Evolutionary conservation across 2,329 filamentous ascomycete species (phyloP).

Genomic region (Leptographium radiaticola): DNA sequence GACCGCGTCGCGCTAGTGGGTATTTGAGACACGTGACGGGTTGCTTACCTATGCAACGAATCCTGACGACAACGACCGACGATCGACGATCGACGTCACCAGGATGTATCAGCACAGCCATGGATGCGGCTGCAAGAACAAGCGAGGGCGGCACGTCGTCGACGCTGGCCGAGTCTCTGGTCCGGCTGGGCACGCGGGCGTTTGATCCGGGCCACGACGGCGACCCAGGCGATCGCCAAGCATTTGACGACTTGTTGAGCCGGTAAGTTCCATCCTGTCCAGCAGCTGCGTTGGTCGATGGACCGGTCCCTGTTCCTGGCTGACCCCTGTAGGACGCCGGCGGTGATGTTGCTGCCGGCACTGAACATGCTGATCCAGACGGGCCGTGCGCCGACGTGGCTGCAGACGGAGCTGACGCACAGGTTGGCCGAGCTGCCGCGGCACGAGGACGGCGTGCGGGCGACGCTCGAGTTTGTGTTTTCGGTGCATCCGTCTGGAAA

Average conservation of each 20-base stretch:
- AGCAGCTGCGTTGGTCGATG: too few relatives aligned
- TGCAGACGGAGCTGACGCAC: constrained; percentile 42
- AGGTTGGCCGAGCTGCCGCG: constrained; percentile 49
- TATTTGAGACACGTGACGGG: background rate
- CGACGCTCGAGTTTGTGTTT: constrained; percentile 58
- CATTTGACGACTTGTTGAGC: constrained; percentile 35
- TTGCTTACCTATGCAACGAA: background rate
- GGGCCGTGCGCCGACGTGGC: constrained; percentile 42
- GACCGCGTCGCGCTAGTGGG: constrained; percentile 1
- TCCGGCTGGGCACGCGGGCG: constrained; percentile 31
- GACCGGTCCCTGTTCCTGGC: too few relatives aligned
- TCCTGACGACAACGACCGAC: background rate
- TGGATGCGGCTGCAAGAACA: constrained; percentile 5
- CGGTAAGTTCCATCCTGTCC: too few relatives aligned
- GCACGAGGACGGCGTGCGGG: constrained; percentile 46
- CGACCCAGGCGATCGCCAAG: constrained; percentile 15
- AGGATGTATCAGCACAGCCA: background rate
- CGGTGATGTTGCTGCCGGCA: constrained; percentile 38
- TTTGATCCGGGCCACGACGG: constrained; percentile 28
- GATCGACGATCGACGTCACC: background rate
- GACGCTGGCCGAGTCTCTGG: constrained; percentile 20
- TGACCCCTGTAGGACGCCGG: constrained; percentile 18
- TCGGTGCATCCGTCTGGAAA: constrained; percentile 46
- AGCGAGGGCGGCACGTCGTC: constrained; percentile 1
- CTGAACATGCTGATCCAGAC: constrained; percentile 53